Evolutionary conservation across 768 basidiomycete species (phyloP).

Genomic region (Galerina marginata): DNA sequence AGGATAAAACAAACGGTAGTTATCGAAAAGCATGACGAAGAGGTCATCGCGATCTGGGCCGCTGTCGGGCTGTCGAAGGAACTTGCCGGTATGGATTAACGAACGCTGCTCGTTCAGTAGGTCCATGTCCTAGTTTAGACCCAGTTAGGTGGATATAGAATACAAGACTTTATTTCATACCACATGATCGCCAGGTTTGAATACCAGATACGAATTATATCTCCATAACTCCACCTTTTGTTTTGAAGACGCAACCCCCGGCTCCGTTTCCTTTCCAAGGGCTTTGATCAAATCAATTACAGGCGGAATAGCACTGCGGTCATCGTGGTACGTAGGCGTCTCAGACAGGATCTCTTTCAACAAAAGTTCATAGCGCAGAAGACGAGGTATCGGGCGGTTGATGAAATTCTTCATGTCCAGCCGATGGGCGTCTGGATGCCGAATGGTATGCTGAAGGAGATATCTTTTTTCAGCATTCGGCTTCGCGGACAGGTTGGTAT

Average conservation of each 20-base stretch:
- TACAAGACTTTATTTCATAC: slow-evolving; percentile 33
- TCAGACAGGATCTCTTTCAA: slow-evolving; percentile 82
- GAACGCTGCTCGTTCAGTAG: slow-evolving; percentile 84
- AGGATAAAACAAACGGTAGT: slow-evolving; percentile 70
- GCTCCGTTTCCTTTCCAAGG: slow-evolving; percentile 86
- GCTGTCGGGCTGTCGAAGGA: slow-evolving; percentile 83
- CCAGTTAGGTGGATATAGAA: neutral
- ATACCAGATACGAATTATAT: slow-evolving; percentile 77
- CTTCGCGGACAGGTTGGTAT: neutral
- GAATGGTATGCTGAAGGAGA: slow-evolving; percentile 43
- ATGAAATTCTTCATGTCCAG: slow-evolving; percentile 93
- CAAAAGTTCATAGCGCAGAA: slow-evolving; percentile 86
- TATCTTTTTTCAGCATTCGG: neutral
- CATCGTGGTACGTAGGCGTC: slow-evolving; percentile 76
- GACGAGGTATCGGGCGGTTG: slow-evolving; percentile 86
- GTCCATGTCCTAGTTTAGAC: slow-evolving; percentile 73
- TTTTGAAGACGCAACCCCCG: slow-evolving; percentile 83
- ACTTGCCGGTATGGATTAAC: slow-evolving; percentile 80
- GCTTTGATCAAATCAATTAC: slow-evolving; percentile 90
- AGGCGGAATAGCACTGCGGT: slow-evolving; percentile 79
- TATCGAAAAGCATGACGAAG: slow-evolving; percentile 91
- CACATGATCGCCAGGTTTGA: slow-evolving; percentile 77
- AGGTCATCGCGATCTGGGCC: slow-evolving; percentile 72
- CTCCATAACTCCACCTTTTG: slow-evolving; percentile 90
- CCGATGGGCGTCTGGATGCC: slow-evolving; percentile 79